Evolutionary conservation across 768 basidiomycete genomes (phyloP).

Genomic region (Pleurotus giganteus): DNA sequence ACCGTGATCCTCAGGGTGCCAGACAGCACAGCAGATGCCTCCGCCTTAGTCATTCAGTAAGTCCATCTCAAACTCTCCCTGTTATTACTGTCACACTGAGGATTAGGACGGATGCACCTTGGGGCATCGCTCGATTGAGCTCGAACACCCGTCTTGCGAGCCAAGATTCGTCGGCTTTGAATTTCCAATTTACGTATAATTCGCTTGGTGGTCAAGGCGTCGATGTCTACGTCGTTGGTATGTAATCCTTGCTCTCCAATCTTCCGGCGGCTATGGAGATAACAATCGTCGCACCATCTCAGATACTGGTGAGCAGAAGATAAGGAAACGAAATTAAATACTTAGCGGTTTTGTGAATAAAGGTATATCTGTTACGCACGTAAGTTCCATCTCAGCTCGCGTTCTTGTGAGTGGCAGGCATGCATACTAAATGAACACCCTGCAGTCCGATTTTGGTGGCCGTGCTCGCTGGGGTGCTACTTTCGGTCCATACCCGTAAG

Average conservation of each 20-base stretch:
- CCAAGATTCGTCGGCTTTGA: slow-evolving; percentile 13
- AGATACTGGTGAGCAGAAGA: neutral
- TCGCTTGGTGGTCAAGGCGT: slow-evolving; percentile 30
- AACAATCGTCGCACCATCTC: neutral
- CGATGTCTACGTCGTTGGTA: slow-evolving; percentile 36
- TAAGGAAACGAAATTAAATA: neutral
- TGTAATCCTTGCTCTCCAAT: neutral
- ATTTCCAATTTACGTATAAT: slow-evolving; percentile 28
- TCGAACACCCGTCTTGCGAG: slow-evolving; percentile 14
- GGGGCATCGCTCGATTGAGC: slow-evolving; percentile 29
- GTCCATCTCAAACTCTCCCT: neutral
- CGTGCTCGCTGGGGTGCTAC: slow-evolving; percentile 39
- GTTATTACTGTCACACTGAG: neutral
- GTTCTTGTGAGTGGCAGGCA: neutral
- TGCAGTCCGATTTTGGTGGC: slow-evolving; percentile 35
- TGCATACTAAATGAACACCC: too few species aligned
- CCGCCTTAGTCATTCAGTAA: slow-evolving; percentile 19
- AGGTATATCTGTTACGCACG: neutral
- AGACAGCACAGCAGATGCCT: neutral
- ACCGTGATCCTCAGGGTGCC: neutral
- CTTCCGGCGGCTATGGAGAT: neutral
- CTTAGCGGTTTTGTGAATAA: neutral
- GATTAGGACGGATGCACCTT: slow-evolving; percentile 28
- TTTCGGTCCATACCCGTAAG: slow-evolving; percentile 23
- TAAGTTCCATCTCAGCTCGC: neutral